Evolutionary conservation across 179 eudicot genomes (phyloP), one percentile per base, ranked within the genome.

Genomic region (Drosera spatulata): DNA sequence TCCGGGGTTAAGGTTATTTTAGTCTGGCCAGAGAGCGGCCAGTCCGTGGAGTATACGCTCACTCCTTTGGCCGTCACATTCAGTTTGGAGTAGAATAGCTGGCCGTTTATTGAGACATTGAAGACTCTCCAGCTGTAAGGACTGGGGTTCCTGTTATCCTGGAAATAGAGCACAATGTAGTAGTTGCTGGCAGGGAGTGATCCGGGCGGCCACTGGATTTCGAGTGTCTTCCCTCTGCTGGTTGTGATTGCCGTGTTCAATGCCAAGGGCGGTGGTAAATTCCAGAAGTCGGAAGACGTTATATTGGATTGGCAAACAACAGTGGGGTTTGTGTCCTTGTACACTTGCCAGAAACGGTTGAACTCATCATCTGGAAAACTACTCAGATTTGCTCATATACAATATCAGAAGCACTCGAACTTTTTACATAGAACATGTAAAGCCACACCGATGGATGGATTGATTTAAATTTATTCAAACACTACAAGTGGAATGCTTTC

Each of bases 311-410:
- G 83, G 40, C 78, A 72, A 48, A 64, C 49, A 4, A 80, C 90
- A 0, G 48, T 54, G 0, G 88, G 86, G 60, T 78, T 78, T 2
- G 65, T 44, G 37, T 81, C 82, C 56, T 43, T 65, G 74, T 74
- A 85, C 3, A 86, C 77, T 64, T 80, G 81, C 96, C 93, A 93
- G 60, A 62, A 72, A 44, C 99, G 84, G 57, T 86, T 69, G 63
- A 60, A 89, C 15, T 60, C 68, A 44, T 93, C 99, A 71, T 93
- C 95, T 81, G 99, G 96, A 72, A 68, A 93, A 59, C 99, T 93
- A 75, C 58, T 65, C 76, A 47, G 53, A 53, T 59, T 59, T 43
- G 38, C 56, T 65, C 58, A 51, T 14, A 51, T 51, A 13, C 55
- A 51, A 6, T 7, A 51, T 51, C 55, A 14, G 55, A 51, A 51